These are phyloP conservation scores for Amanita exitialis DNA, from an alignment of 768 basidiomycete genomes.

Conservation along the genomic window DNA sequence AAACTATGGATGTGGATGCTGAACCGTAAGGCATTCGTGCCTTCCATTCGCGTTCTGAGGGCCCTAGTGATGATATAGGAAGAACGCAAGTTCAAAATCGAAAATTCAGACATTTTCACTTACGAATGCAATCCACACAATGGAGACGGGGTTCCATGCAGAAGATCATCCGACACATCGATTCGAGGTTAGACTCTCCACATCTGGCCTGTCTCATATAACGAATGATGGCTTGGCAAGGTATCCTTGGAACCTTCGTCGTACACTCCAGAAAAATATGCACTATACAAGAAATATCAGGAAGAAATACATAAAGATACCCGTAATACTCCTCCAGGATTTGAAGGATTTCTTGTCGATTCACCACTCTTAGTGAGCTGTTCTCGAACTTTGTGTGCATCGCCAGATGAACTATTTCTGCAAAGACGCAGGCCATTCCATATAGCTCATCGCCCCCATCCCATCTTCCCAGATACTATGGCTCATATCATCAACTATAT, in stretches of 20 bases:
- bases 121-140: slow-evolving; percentile 38
- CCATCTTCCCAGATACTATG: slow-evolving; percentile 69
- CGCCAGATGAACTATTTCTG: neutral
- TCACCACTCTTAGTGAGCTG: slow-evolving; percentile 59
- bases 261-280: slow-evolving; percentile 73
- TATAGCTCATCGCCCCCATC: slow-evolving; percentile 38
- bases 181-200: slow-evolving; percentile 42
- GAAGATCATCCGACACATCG: slow-evolving; percentile 29
- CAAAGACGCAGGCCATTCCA: slow-evolving; percentile 49
- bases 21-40: slow-evolving; percentile 8
- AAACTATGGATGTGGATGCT: slow-evolving; percentile 18
- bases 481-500: slow-evolving; percentile 91
- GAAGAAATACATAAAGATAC: slow-evolving; percentile 64
- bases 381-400: neutral
- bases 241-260: slow-evolving; percentile 68
- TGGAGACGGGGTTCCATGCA: slow-evolving; percentile 32
- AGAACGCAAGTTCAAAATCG: slow-evolving; percentile 14
- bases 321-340: slow-evolving; percentile 37
- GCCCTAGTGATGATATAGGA: neutral
- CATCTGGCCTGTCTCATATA: neutral
- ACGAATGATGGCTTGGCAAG: slow-evolving; percentile 26
- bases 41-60: neutral
- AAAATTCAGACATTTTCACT: slow-evolving; percentile 29
- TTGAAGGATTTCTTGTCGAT: slow-evolving; percentile 70
- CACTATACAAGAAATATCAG: slow-evolving; percentile 73